phyloP scores from a whole-genome alignment of 2,329 filamentous ascomycete species.

The Lecanosticta acicola region DNA sequence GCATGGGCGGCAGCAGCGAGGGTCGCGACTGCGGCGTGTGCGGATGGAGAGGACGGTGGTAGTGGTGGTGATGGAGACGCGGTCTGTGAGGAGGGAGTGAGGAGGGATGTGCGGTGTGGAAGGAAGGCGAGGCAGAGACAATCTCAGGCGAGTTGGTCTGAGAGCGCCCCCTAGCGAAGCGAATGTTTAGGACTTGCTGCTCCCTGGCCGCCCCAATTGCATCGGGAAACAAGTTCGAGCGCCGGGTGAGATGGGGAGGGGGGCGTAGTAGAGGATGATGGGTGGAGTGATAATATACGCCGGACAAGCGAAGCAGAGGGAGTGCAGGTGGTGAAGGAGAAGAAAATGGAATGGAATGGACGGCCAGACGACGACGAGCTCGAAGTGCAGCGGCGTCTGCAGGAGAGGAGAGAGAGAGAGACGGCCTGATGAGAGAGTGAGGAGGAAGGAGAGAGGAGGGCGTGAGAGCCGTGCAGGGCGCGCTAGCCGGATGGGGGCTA shows the following conservation, averaged over 20 bases:
- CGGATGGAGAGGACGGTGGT: neutral
- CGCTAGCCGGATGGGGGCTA: too few relatives aligned
- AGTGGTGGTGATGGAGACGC: neutral
- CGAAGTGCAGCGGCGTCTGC: neutral
- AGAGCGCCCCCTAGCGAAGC: neutral
- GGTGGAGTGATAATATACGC: too few relatives aligned
- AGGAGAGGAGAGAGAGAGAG: too few relatives aligned
- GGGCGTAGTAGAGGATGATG: neutral
- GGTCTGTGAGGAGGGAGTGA: neutral
- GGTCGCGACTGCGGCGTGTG: slow-evolving; percentile 2
- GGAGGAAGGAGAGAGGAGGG: neutral
- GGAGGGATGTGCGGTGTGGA: neutral
- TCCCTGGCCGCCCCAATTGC: neutral
- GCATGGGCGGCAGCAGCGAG: slow-evolving; percentile 12
- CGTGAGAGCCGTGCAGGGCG: neutral
- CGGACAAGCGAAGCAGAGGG: neutral
- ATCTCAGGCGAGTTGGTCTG: neutral
- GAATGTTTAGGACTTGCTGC: neutral
- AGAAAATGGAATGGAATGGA: neutral
- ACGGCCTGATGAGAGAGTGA: too few relatives aligned
- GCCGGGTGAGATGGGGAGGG: neutral
- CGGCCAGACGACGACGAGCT: neutral
- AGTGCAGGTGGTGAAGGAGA: neutral
- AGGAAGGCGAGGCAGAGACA: neutral
- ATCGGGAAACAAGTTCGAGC: neutral